Evolutionary conservation across 176 grass and related monocot genomes (phyloP).

Genomic region (Stipa capillata): DNA sequence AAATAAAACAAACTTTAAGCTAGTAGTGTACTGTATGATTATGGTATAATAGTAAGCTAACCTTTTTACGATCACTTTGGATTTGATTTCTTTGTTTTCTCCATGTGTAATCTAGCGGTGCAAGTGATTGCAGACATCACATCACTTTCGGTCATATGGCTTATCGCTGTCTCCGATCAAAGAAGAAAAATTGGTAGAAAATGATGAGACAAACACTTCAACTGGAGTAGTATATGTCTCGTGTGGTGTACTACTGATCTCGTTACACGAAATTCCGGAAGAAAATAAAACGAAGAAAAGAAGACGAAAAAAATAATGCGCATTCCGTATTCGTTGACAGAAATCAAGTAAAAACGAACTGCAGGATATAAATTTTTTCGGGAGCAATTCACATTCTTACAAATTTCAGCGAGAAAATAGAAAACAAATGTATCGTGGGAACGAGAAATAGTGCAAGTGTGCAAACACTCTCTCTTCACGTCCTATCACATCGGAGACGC

Average conservation of each 20-base stretch:
- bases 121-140: constrained; percentile 11
- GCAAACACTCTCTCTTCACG: neutral
- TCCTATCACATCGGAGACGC: constrained; percentile 14
- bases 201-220: neutral
- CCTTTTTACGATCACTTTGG: neutral
- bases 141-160: neutral
- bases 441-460: constrained; percentile 12
- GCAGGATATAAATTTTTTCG: neutral
- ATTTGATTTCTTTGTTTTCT: neutral
- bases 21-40: neutral
- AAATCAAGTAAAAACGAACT: neutral
- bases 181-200: neutral
- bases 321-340: too few species aligned
- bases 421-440: neutral
- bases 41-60: neutral
- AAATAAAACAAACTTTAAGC: neutral
- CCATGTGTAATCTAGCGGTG: neutral
- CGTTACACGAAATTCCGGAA: neutral
- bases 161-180: neutral
- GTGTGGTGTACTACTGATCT: neutral
- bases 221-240: too few species aligned
- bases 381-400: neutral
- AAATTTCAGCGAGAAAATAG: neutral
- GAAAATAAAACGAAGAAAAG: neutral
- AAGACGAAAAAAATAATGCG: neutral